phyloP scores from a whole-genome alignment of 2,329 filamentous ascomycete genomes.

The Didymella lethalis region DNA sequence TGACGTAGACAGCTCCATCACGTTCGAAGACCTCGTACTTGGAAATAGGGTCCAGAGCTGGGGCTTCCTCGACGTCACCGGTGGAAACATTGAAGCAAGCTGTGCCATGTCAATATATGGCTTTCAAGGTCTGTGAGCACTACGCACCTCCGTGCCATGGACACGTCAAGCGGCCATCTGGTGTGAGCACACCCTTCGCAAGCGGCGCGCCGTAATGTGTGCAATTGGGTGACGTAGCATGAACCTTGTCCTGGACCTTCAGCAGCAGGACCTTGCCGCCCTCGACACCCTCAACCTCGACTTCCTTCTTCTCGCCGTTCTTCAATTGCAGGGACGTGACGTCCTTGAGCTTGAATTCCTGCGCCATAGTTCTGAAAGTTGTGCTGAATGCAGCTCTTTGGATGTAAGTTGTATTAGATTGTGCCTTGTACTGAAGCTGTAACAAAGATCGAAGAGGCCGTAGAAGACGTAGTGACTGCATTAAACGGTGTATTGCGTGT shows the following conservation, averaged over 20 bases:
- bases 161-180: constrained; percentile 84
- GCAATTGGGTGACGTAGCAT: constrained; percentile 84
- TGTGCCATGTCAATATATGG: constrained; percentile 45
- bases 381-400: constrained; percentile 38
- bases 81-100: constrained; percentile 91
- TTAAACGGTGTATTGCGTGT: constrained; percentile 25
- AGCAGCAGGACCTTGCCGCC: constrained; percentile 85
- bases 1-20: constrained; percentile 83
- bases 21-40: constrained; percentile 83
- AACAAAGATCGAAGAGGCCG: constrained; percentile 35
- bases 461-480: constrained; percentile 40
- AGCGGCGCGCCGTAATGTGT: constrained; percentile 92
- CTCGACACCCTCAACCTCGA: constrained; percentile 88
- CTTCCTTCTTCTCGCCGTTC: constrained; percentile 84
- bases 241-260: constrained; percentile 76
- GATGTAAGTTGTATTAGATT: constrained; percentile 23
- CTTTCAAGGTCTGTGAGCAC: constrained; percentile 7
- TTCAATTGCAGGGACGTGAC: constrained; percentile 76
- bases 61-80: constrained; percentile 94
- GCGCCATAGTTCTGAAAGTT: constrained; percentile 51
- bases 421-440: constrained; percentile 23
- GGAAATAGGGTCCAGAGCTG: constrained; percentile 84
- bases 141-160: constrained; percentile 89
- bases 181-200: constrained; percentile 82
- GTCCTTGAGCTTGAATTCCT: constrained; percentile 72